These are phyloP conservation scores for Plasmodium chabaudi DNA, from an alignment of 169 alveolate genomes.

Conservation along the genomic window DNA sequence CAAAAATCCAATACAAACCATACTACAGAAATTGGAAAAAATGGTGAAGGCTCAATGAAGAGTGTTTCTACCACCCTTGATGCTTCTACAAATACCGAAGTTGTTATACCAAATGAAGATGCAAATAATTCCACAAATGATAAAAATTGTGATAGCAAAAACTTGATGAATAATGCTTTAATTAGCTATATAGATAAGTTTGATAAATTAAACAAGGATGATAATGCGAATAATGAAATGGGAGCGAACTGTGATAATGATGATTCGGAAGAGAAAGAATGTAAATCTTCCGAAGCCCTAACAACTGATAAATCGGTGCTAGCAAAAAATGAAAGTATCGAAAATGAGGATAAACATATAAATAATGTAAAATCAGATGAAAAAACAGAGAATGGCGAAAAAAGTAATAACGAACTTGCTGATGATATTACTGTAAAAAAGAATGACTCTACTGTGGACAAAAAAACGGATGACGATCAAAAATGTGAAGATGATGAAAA, in stretches of 20 bases:
- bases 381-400: constrained; percentile 1
- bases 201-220: constrained; percentile 3
- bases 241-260: not conserved
- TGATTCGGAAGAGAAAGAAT: not conserved
- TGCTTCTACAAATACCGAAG: too few relatives aligned
- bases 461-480: not conserved
- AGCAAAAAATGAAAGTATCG: not conserved
- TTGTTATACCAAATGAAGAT: too few relatives aligned
- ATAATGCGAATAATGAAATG: not conserved
- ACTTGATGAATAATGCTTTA: not conserved
- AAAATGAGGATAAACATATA: not conserved
- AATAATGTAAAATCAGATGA: constrained; percentile 3
- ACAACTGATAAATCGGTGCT: not conserved
- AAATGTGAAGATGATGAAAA: constrained; percentile 2
- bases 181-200: constrained; percentile 8
- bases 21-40: not conserved
- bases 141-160: constrained; percentile 2
- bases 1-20: not conserved
- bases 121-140: not conserved
- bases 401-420: constrained; percentile 2
- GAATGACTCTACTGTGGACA: not conserved
- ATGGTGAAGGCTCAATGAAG: too few relatives aligned
- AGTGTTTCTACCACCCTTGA: too few relatives aligned
- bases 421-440: constrained; percentile 13
- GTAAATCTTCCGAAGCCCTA: not conserved